Conservation (phyloP, 176 grass and related monocot species). For the Aegilops tauschii region DNA sequence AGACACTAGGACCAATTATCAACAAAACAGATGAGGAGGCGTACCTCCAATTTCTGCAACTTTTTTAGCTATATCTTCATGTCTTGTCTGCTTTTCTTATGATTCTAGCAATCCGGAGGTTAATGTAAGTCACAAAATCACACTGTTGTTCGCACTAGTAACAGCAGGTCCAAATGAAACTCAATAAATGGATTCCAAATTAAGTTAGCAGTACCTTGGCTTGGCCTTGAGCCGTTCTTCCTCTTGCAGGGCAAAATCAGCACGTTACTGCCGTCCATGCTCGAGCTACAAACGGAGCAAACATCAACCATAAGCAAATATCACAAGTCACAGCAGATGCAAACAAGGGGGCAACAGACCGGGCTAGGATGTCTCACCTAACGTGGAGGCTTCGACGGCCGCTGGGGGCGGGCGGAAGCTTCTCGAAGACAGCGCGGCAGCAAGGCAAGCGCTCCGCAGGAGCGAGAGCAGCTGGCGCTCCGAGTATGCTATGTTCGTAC, state of each 20-base stretch:
- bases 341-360: too few relatives aligned
- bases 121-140: not conserved
- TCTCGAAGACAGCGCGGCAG: too few relatives aligned
- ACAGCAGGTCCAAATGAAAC: not conserved
- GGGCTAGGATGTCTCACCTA: too few relatives aligned
- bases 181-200: not conserved
- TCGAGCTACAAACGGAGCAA: not conserved
- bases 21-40: not conserved
- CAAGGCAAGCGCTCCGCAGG: too few relatives aligned
- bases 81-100: constrained; percentile 52
- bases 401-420: too few relatives aligned
- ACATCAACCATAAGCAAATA: not conserved
- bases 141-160: not conserved
- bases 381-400: too few relatives aligned
- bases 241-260: constrained; percentile 15
- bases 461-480: too few relatives aligned
- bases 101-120: constrained; percentile 32
- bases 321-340: not conserved
- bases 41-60: constrained; percentile 73
- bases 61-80: constrained; percentile 61
- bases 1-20: not conserved
- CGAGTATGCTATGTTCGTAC: too few relatives aligned
- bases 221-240: constrained; percentile 54
- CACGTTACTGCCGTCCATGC: constrained; percentile 28
- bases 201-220: constrained; percentile 38